A percentile compares a stretch with the other conserved stretches of the same genome.
Conservation (phyloP, 805 yeast genomes). For the Metschnikowia aberdeeniae region DNA sequence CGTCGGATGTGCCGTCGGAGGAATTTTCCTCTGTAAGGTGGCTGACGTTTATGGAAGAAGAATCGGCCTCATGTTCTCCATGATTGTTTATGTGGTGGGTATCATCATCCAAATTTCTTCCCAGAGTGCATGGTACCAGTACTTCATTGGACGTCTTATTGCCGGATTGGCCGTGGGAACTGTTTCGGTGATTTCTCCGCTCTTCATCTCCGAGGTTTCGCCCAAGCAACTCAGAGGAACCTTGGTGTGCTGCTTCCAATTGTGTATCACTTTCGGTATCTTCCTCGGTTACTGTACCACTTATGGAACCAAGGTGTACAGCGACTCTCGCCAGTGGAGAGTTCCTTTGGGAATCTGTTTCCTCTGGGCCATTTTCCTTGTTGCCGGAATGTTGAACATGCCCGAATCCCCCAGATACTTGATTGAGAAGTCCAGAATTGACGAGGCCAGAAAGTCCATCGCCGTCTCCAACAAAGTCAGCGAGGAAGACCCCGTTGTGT, state of each 20-base stretch:
- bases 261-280: constrained; percentile 67
- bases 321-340: constrained; percentile 59
- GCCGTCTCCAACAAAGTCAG: constrained; percentile 55
- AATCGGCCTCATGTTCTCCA: constrained; percentile 47
- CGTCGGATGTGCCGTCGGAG: constrained; percentile 71
- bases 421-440: constrained; percentile 45
- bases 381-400: constrained; percentile 50
- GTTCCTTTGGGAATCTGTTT: constrained; percentile 53
- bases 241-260: constrained; percentile 63
- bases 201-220: constrained; percentile 63
- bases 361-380: constrained; percentile 46
- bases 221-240: constrained; percentile 71
- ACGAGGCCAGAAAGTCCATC: constrained; percentile 51
- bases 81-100: constrained; percentile 58
- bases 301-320: constrained; percentile 54
- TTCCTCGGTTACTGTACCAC: constrained; percentile 65
- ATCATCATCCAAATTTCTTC: constrained; percentile 58
- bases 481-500: constrained; percentile 50
- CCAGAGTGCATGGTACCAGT: constrained; percentile 52
- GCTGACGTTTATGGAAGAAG: constrained; percentile 63
- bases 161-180: constrained; percentile 71
- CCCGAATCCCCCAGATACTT: constrained; percentile 70
- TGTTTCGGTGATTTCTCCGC: constrained; percentile 63
- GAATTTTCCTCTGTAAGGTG: constrained; percentile 50
- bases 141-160: constrained; percentile 53